Conservation (phyloP, 805 yeast species). For the Cyberlindnera americana region DNA sequence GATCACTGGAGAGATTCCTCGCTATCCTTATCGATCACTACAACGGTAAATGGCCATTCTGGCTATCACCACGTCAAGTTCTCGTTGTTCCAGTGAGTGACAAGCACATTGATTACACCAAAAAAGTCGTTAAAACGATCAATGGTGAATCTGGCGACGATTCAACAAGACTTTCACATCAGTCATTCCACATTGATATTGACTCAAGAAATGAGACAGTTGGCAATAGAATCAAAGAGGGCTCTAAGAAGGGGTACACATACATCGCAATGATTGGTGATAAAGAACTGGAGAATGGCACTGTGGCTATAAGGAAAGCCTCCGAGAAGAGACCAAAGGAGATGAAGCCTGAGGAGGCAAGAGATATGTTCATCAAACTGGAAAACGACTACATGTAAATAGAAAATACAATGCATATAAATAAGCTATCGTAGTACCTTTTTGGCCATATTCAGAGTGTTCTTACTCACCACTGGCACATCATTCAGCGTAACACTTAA, state of each 20-base stretch:
- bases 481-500: slow-evolving; percentile 1
- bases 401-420: background rate
- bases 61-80: slow-evolving; percentile 93
- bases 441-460: slow-evolving; percentile 2
- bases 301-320: slow-evolving; percentile 61
- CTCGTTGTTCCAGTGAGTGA: slow-evolving; percentile 76
- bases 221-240: slow-evolving; percentile 77
- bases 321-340: slow-evolving; percentile 41
- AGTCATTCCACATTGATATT: slow-evolving; percentile 69
- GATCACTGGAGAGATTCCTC: slow-evolving; percentile 88
- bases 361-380: slow-evolving; percentile 47
- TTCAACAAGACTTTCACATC: slow-evolving; percentile 50
- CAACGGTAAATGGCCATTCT: slow-evolving; percentile 95
- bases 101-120: slow-evolving; percentile 53
- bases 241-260: slow-evolving; percentile 68
- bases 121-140: slow-evolving; percentile 42
- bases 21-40: slow-evolving; percentile 89
- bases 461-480: slow-evolving; percentile 5
- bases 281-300: slow-evolving; percentile 59
- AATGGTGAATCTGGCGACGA: slow-evolving; percentile 41
- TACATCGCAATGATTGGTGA: slow-evolving; percentile 87
- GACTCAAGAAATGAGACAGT: slow-evolving; percentile 75
- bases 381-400: slow-evolving; percentile 43
- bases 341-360: slow-evolving; percentile 49
- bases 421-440: background rate